Conservation (phyloP, 208 protist species). For the Acanthamoeba rhysodes region DNA sequence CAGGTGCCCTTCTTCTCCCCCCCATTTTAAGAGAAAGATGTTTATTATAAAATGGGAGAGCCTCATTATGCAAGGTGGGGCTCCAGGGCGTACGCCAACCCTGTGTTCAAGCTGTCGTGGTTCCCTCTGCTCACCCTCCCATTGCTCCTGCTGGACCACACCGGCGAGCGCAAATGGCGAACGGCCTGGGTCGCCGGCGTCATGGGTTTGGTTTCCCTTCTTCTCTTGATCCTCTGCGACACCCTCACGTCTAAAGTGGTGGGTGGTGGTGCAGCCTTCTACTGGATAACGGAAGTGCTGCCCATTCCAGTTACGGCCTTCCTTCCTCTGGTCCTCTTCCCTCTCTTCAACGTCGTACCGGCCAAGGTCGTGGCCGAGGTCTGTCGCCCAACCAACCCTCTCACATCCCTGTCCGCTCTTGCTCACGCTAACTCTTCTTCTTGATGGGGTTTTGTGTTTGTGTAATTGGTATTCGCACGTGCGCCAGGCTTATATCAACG, state of each 20-base stretch:
- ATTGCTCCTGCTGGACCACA: neutral
- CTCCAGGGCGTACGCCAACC: neutral
- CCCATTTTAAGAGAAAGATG: no score
- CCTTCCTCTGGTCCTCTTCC: conserved; percentile 49
- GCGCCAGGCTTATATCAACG: conserved; percentile 38
- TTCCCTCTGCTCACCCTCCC: neutral
- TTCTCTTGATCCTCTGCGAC: neutral
- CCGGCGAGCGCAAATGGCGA: conserved; percentile 37
- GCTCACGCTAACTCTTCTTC: neutral
- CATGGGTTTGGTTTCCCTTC: conserved; percentile 19
- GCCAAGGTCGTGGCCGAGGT: conserved; percentile 26
- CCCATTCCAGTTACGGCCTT: conserved; percentile 57
- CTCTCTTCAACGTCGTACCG: conserved; percentile 18
- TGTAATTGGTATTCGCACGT: neutral
- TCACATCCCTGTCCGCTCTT: neutral
- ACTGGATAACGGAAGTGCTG: conserved; percentile 67
- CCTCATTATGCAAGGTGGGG: no score
- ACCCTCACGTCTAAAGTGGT: neutral
- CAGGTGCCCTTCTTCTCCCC: neutral
- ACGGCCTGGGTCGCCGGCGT: conserved; percentile 45
- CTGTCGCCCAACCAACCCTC: neutral
- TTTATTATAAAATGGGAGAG: no score
- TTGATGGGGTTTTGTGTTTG: neutral
- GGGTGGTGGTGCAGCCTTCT: conserved; percentile 60
- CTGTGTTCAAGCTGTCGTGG: conserved; percentile 4